Evolutionary conservation across 1,139 yeast genomes (phyloP).

Genomic region (Taphrina sp.): DNA sequence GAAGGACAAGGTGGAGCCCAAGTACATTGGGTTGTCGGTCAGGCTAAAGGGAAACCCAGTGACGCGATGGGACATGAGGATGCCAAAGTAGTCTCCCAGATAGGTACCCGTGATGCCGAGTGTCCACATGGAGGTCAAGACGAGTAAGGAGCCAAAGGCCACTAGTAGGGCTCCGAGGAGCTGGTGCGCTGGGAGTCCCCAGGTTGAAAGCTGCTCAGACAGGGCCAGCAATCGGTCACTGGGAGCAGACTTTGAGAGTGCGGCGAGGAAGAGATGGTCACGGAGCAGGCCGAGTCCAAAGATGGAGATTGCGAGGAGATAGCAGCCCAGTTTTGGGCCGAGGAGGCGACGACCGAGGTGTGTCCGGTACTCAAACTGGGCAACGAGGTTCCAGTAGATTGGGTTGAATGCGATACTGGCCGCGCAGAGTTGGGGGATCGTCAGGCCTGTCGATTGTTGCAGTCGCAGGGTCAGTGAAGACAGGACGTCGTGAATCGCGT

Average conservation of each 20-base stretch:
- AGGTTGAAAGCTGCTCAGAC: not conserved
- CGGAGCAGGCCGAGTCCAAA: slow-evolving; percentile 80
- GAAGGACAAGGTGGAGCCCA: slow-evolving; percentile 85
- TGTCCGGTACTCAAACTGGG: slow-evolving; percentile 79
- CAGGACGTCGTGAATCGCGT: too few species aligned
- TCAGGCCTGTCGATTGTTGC: not conserved
- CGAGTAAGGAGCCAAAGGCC: slow-evolving; percentile 73
- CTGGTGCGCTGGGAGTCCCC: slow-evolving; percentile 41
- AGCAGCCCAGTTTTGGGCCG: slow-evolving; percentile 75
- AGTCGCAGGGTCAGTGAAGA: not conserved
- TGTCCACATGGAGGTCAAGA: slow-evolving; percentile 83
- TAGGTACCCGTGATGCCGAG: slow-evolving; percentile 95
- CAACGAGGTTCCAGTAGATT: slow-evolving; percentile 89
- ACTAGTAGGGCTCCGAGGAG: slow-evolving; percentile 53
- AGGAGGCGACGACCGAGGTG: slow-evolving; percentile 67
- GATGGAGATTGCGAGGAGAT: slow-evolving; percentile 73
- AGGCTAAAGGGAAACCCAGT: slow-evolving; percentile 93
- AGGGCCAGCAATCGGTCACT: slow-evolving; percentile 39
- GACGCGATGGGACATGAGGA: slow-evolving; percentile 83
- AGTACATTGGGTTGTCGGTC: slow-evolving; percentile 92
- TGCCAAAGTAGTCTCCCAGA: slow-evolving; percentile 95
- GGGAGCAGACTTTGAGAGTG: slow-evolving; percentile 48
- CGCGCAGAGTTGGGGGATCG: slow-evolving; percentile 39
- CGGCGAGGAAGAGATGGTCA: slow-evolving; percentile 71
- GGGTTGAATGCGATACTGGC: slow-evolving; percentile 83